Conservation (phyloP, 2,329 filamentous ascomycete species). For the Pseudogymnoascus sp. region DNA sequence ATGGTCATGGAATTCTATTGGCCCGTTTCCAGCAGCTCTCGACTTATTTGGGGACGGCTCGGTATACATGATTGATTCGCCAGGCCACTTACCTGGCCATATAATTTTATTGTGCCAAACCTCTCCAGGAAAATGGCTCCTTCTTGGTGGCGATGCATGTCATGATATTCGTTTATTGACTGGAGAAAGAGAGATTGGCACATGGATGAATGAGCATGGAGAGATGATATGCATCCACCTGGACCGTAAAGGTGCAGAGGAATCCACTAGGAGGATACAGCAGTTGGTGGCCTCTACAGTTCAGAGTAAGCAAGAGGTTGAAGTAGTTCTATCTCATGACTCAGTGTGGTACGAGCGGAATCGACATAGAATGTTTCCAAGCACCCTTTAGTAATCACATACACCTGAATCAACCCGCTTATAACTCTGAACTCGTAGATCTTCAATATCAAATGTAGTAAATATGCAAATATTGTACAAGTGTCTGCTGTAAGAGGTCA, state of each 20-base stretch:
- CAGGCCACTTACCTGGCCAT: constrained; percentile 45
- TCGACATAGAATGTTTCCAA: constrained; percentile 24
- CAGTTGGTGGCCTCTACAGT: constrained; percentile 24
- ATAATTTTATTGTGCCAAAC: constrained; percentile 41
- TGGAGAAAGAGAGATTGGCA: constrained; percentile 44
- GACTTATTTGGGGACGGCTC: constrained; percentile 41
- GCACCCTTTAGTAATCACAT: constrained; percentile 7
- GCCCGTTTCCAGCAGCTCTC: constrained; percentile 36
- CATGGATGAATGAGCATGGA: constrained; percentile 40
- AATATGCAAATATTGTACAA: too few species aligned
- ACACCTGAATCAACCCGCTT: too few species aligned
- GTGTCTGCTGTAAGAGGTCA: too few species aligned
- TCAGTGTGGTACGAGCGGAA: constrained; percentile 38
- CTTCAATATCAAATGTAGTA: too few species aligned
- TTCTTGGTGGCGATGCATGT: constrained; percentile 45
- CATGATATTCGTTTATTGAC: constrained; percentile 44
- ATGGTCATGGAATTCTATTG: constrained; percentile 35
- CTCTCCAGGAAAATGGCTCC: constrained; percentile 35
- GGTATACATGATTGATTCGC: constrained; percentile 40
- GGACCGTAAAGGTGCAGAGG: constrained; percentile 37
- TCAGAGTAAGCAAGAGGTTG: constrained; percentile 31
- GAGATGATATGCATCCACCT: constrained; percentile 42
- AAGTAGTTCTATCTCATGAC: constrained; percentile 45
- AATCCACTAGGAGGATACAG: constrained; percentile 35
- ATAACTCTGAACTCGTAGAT: too few species aligned